Base-by-base conservation (phyloP, 352 stramenopile species). In the Phytopythium mirpurense region DNA sequence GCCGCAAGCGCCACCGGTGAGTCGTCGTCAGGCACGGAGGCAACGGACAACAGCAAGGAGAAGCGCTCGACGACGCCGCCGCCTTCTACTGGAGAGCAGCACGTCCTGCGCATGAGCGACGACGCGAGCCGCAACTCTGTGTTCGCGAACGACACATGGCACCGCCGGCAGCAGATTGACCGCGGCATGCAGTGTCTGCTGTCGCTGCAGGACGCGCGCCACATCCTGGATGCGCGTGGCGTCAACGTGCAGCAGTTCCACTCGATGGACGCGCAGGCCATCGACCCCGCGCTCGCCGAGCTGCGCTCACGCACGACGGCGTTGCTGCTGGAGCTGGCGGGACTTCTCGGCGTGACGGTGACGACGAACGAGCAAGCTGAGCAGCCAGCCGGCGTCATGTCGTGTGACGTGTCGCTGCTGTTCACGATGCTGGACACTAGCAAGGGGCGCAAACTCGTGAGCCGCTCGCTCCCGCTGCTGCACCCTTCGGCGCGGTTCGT, bases 161-260 rank as follows among this genome's bases (percentile, higher is more conserved):
- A 63, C 40, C 67, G 80, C 42, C 84, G 81, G n/a, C 66, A 86
- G 35, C 67, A 86, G 32, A 75, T 94, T 32, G 78, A 92, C 51
- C 76, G 79, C 16, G 82, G 82, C 5, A 71, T 90, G 55, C 71
- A 90, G 42, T 89, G 82, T 45, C 56, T 94, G 53, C 51, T 94
- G 35, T 88, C 84, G 11, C 60, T 94, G 18, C 79, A 94, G 51
- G 84, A 94, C 21, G 84, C 82, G 5, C 84, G 84, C 34, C 84
- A 93, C 43, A 60, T 94, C 34, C 59, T 94, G 24, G 84, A 94
- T 45, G 84, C 84, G 9, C 81, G 84, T 21, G 77, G 81, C 21
- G 81, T 94, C 32, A 91, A 93, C 44, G 84, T 93, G 26, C 81
- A 91, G 63, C 76, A 91, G 47, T 94, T 94, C 57, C 84, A 94